phyloP scores from a whole-genome alignment of 768 basidiomycete genomes.

The Phlebiopsis flavidoalba region DNA sequence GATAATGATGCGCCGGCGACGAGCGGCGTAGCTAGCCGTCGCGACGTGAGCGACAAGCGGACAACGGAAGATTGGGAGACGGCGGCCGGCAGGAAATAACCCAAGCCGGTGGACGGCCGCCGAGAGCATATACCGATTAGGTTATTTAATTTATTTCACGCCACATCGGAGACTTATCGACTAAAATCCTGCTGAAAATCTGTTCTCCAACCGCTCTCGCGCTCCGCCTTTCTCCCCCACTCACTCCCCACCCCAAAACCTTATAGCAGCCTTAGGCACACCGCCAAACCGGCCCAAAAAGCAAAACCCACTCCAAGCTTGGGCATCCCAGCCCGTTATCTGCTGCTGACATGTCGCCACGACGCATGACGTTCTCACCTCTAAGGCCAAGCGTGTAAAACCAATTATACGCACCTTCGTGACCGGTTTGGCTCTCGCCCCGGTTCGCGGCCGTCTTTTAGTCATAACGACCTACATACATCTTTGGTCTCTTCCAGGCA shows the following conservation, averaged over 20 bases:
- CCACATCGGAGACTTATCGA: not conserved
- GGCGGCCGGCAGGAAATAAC: not conserved
- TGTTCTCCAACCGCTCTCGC: not conserved
- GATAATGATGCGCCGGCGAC: conserved; percentile 11
- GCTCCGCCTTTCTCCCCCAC: not conserved
- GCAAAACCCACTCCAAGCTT: not conserved
- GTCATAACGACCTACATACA: not conserved
- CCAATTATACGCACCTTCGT: not conserved
- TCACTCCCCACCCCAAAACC: not conserved
- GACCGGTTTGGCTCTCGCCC: not conserved
- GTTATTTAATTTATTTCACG: conserved; percentile 9
- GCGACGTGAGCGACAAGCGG: conserved; percentile 19
- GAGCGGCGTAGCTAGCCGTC: conserved; percentile 12
- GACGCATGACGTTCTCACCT: not conserved
- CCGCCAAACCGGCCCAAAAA: not conserved
- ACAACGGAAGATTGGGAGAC: conserved; percentile 15
- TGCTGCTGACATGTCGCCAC: not conserved
- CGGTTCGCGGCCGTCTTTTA: not conserved
- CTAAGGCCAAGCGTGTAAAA: not conserved
- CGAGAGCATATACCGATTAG: conserved; percentile 13
- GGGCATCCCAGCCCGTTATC: not conserved
- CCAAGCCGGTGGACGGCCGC: conserved; percentile 7
- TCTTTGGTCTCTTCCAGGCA: too few species aligned
- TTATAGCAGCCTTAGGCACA: not conserved
- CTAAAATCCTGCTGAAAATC: not conserved